Percentiles rank a stretch among this genome's conserved stretches.
These are phyloP conservation scores for Urtica urens DNA, from an alignment of 306 rosid species.

Conservation along the genomic window DNA sequence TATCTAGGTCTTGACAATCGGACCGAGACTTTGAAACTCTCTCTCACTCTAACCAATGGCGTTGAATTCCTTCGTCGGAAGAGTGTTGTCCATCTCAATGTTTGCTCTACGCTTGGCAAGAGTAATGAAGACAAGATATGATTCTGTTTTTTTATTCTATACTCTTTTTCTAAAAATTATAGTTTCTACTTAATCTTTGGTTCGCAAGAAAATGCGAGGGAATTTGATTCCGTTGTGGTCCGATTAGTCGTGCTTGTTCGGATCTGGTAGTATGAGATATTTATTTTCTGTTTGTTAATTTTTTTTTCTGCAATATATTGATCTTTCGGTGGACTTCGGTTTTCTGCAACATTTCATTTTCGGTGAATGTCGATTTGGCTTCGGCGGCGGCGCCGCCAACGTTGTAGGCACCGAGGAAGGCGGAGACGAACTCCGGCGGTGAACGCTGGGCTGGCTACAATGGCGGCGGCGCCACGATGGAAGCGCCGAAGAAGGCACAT, in stretches of 20 bases:
- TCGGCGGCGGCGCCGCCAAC: no score
- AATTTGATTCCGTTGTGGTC: neutral
- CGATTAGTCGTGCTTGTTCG: constrained; percentile 5
- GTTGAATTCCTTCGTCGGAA: constrained; percentile 42
- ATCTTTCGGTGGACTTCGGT: no score
- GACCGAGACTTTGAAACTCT: neutral
- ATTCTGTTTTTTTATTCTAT: neutral
- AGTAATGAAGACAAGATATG: constrained; percentile 37
- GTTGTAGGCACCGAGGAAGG: no score
- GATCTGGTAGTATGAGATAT: constrained; percentile 11
- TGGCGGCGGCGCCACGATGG: no score
- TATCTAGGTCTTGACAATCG: neutral
- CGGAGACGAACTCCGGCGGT: no score
- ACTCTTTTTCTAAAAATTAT: neutral
- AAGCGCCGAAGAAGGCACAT: no score
- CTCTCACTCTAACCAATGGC: no score
- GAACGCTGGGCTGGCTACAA: no score
- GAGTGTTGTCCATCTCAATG: constrained; percentile 46
- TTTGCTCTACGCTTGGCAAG: constrained; percentile 52
- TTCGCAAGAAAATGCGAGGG: constrained; percentile 4
- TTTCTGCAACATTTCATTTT: no score
- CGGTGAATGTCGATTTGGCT: no score
- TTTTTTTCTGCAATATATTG: no score
- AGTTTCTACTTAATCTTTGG: neutral
- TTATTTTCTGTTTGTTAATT: no score